Evolutionary conservation across 2,329 filamentous ascomycete species (phyloP), one percentile per base, ranked within the genome.

Genomic region (Pseudocercospora crystallina): DNA sequence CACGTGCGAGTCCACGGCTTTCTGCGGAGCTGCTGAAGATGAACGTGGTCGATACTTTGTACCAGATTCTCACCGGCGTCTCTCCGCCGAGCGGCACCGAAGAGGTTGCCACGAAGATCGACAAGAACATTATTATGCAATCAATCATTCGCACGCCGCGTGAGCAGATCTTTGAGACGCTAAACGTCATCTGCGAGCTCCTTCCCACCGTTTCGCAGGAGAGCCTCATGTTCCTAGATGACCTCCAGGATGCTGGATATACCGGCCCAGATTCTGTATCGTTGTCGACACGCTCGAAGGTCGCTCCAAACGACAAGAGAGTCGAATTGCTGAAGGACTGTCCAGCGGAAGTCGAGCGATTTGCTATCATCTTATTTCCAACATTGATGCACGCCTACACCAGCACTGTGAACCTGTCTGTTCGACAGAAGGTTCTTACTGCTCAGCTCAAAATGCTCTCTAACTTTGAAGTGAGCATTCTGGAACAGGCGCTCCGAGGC

Each of bases 391-490:
- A 99, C 69, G 92, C 91, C 0, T 99, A 95, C 66, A 96, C 94
- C 9, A 97, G 94, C 70, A 99, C 94, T 0, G 92, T 99, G 57
- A 99, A 99, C 65, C 75, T 97, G 12, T 90, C 84, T 49, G 94
- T 99, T 35, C 87, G 95, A 15, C 90, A 97, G 67, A 96, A 96
- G 72, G 94, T 99, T 2, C 79, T 99, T 31, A 89, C 84, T 14
- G 94, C 92, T n/a, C 94, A 99, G 65, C 76, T 97, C 38, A 97
- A 97, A 74, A 97, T 99, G 90, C 80, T 99, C 8, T 96, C 90
- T 10, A 96, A 96, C 59, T 74, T 99, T n/a, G 90, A 96, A 61
- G 84, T 83, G 37, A 78, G 81, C 33, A 90, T 99, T 43, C 80
- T 99, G 3, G 81, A 89, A 54, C 92, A 96, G 62, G 87, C 92